A percentile compares a stretch with the other conserved stretches of the same genome.
phyloP scores from a whole-genome alignment of 2,329 filamentous ascomycete species.

The Fusarium continuum region DNA sequence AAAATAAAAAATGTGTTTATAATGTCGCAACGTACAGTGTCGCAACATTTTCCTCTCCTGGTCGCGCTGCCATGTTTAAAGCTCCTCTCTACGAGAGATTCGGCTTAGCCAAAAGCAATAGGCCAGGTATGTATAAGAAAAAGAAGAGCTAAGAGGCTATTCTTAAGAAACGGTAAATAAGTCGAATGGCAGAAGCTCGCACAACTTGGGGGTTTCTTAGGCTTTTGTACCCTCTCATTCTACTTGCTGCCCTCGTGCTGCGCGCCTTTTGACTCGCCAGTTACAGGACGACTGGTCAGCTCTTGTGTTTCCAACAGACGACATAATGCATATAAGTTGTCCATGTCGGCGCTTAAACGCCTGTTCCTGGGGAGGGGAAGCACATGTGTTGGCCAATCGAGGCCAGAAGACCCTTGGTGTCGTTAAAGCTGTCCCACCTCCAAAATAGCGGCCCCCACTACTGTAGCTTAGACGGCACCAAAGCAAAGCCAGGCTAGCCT shows the following conservation, averaged over 20 bases:
- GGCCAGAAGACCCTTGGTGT: constrained; percentile 38
- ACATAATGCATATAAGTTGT: constrained; percentile 43
- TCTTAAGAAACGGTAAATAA: constrained; percentile 9
- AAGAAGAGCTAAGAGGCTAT: constrained; percentile 15
- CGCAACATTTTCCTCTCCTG: constrained; percentile 61
- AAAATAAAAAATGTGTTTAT: too few relatives aligned
- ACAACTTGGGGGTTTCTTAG: constrained; percentile 33
- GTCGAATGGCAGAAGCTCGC: constrained; percentile 6
- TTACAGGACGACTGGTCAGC: constrained; percentile 30
- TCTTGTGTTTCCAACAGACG: constrained; percentile 36
- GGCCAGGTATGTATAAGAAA: not conserved
- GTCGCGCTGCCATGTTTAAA: constrained; percentile 55
- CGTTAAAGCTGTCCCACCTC: constrained; percentile 38
- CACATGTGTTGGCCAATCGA: constrained; percentile 38
- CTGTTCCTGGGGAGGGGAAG: constrained; percentile 39
- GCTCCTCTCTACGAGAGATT: constrained; percentile 1
- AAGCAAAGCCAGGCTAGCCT: not conserved
- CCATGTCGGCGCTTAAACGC: constrained; percentile 46
- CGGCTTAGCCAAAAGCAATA: not conserved
- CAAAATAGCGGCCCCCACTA: constrained; percentile 40
- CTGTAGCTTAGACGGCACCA: constrained; percentile 5
- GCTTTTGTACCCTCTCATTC: constrained; percentile 39
- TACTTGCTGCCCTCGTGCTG: constrained; percentile 7
- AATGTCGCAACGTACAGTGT: constrained; percentile 55
- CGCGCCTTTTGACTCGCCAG: constrained; percentile 37